Conservation (phyloP, 73 alveolate genomes). For the Symbiodinium pilosum region DNA sequence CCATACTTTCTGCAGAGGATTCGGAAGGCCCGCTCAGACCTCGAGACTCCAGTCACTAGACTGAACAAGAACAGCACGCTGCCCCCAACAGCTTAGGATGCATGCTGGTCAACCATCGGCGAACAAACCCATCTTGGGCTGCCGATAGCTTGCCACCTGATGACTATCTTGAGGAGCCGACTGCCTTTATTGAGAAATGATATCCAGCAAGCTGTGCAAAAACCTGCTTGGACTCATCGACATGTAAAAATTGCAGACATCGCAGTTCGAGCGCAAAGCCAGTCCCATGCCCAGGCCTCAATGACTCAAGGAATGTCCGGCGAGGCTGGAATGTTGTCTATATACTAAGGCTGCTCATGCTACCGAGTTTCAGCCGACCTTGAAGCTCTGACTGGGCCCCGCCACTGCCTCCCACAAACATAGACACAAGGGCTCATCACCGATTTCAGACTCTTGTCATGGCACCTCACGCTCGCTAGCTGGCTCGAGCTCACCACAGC, state of each 20-base stretch:
- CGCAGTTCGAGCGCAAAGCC: neutral
- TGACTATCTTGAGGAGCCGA: too few species aligned
- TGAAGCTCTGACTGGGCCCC: neutral
- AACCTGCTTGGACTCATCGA: too few species aligned
- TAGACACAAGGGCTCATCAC: neutral
- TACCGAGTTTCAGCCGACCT: neutral
- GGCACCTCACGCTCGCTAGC: neutral
- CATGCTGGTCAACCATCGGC: constrained; percentile 72
- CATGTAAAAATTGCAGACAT: too few species aligned
- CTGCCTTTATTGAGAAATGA: too few species aligned
- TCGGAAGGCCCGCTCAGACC: constrained; percentile 76
- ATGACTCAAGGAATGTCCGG: neutral
- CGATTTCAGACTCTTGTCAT: neutral
- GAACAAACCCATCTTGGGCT: constrained; percentile 79
- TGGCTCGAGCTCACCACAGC: neutral
- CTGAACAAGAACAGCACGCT: too few species aligned
- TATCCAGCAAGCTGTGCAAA: too few species aligned
- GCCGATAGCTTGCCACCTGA: constrained; percentile 34
- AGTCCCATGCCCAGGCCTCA: neutral
- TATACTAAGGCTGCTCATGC: too few species aligned
- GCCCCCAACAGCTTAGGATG: too few species aligned
- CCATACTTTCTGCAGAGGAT: constrained; percentile 39
- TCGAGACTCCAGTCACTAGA: neutral
- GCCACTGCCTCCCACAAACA: neutral
- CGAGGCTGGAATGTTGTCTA: too few species aligned